Conservation (phyloP, 2,329 filamentous ascomycete species). For the Xylaria sp. region DNA sequence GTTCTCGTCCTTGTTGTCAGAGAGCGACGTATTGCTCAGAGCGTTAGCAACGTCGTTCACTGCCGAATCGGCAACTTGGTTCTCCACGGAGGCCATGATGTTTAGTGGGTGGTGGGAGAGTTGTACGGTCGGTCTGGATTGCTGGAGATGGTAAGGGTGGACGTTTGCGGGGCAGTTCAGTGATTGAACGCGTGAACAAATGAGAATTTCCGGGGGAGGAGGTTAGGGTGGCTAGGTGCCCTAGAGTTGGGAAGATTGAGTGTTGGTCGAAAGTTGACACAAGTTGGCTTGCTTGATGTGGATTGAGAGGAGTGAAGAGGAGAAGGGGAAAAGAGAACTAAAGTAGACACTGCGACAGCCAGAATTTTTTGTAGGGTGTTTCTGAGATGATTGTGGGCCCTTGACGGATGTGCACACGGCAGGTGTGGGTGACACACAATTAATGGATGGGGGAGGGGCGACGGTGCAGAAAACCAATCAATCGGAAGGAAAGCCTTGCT, state of each 20-base stretch:
- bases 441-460: constrained; percentile 19
- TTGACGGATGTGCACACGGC: constrained; percentile 24
- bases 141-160: constrained; percentile 27
- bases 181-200: constrained; percentile 66
- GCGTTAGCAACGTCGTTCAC: constrained; percentile 72
- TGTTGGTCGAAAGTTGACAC: constrained; percentile 34
- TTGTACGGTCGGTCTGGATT: constrained; percentile 25
- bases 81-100: constrained; percentile 83
- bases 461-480: constrained; percentile 23
- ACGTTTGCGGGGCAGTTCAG: constrained; percentile 35
- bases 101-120: constrained; percentile 35
- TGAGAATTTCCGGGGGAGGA: constrained; percentile 49
- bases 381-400: constrained; percentile 30
- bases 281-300: constrained; percentile 38
- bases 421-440: constrained; percentile 20
- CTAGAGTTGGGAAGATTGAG: constrained; percentile 56
- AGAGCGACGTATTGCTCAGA: constrained; percentile 69
- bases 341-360: constrained; percentile 30
- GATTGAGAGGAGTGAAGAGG: constrained; percentile 37
- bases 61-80: constrained; percentile 51
- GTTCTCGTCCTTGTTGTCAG: constrained; percentile 49
- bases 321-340: constrained; percentile 30
- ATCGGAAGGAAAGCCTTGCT: constrained; percentile 16
- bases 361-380: constrained; percentile 35
- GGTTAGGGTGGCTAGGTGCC: constrained; percentile 83